phyloP scores from a whole-genome alignment of 257 asterid species.

The Plantago ovata region DNA sequence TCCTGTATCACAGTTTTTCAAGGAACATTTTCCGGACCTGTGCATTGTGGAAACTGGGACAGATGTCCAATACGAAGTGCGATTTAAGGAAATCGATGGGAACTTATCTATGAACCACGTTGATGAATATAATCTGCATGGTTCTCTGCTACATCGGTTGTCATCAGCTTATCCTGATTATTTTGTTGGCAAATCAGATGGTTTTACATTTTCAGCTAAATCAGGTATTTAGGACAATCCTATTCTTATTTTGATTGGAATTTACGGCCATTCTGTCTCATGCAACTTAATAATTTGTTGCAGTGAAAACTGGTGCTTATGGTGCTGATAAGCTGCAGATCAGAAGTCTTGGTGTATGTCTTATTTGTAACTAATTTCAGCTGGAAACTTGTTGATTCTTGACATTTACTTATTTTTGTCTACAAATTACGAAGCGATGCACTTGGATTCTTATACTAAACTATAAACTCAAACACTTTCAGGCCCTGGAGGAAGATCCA shows the following conservation, averaged over 20 bases:
- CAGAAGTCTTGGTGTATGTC: conserved; percentile 9
- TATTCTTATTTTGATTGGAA: neutral
- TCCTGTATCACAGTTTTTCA: conserved; percentile 63
- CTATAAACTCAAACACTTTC: conserved; percentile 14
- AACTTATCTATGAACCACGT: conserved; percentile 36
- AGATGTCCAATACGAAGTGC: conserved; percentile 59
- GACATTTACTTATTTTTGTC: neutral
- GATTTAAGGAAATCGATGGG: conserved; percentile 44
- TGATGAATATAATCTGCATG: conserved; percentile 46
- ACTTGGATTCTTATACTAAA: neutral
- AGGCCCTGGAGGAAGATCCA: conserved; percentile 74
- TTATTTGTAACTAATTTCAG: neutral
- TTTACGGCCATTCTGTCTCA: neutral
- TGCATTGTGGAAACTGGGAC: conserved; percentile 37
- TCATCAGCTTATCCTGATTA: conserved; percentile 59
- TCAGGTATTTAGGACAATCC: conserved; percentile 41
- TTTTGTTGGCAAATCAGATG: conserved; percentile 61
- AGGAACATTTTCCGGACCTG: conserved; percentile 63
- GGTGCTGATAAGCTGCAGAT: conserved; percentile 13
- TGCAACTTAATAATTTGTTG: neutral
- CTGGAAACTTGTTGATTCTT: neutral
- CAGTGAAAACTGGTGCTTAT: neutral
- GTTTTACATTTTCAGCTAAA: conserved; percentile 66
- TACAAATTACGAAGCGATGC: neutral
- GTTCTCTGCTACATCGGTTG: conserved; percentile 63